These are phyloP conservation scores for Raphanus hybrid DNA, from an alignment of 441 rosid species.

Conservation along the genomic window DNA sequence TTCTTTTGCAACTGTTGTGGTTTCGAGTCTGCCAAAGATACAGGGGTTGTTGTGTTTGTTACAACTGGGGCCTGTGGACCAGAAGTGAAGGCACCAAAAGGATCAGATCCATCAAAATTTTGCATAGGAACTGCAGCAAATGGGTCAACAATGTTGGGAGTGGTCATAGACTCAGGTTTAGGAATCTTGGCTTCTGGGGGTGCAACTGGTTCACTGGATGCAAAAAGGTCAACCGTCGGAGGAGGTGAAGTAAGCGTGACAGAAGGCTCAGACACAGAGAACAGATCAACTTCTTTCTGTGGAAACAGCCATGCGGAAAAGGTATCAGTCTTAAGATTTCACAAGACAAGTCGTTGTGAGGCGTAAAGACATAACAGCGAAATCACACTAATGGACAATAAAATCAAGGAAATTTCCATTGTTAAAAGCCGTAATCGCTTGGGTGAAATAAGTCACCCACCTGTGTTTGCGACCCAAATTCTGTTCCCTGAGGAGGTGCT, in stretches of 20 bases:
- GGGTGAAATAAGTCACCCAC: conserved; percentile 46
- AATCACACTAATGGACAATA: conserved; percentile 18
- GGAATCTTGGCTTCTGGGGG: conserved; percentile 54
- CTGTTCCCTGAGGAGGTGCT: conserved; percentile 66
- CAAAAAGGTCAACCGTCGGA: conserved; percentile 65
- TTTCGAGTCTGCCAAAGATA: conserved; percentile 47
- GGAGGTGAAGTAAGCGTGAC: conserved; percentile 52
- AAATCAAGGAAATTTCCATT: not conserved
- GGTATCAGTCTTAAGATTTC: conserved; percentile 19
- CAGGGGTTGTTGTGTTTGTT: conserved; percentile 46
- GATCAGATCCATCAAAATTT: conserved; percentile 82
- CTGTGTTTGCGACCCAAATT: conserved; percentile 57
- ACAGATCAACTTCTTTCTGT: conserved; percentile 83
- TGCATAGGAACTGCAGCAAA: conserved; percentile 87
- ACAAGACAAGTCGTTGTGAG: conserved; percentile 5
- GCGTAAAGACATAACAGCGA: conserved; percentile 4
- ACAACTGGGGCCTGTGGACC: conserved; percentile 48
- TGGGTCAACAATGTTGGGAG: conserved; percentile 64
- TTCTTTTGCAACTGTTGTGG: conserved; percentile 53
- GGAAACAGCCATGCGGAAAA: conserved; percentile 28
- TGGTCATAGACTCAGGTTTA: conserved; percentile 44
- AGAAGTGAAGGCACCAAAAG: conserved; percentile 80
- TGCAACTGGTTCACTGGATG: conserved; percentile 55
- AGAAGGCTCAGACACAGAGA: conserved; percentile 50
- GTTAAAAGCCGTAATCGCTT: conserved; percentile 14